Conservation (phyloP, 1,284 basidiomycete genomes). For the Phylloboletellus chloephorus region DNA sequence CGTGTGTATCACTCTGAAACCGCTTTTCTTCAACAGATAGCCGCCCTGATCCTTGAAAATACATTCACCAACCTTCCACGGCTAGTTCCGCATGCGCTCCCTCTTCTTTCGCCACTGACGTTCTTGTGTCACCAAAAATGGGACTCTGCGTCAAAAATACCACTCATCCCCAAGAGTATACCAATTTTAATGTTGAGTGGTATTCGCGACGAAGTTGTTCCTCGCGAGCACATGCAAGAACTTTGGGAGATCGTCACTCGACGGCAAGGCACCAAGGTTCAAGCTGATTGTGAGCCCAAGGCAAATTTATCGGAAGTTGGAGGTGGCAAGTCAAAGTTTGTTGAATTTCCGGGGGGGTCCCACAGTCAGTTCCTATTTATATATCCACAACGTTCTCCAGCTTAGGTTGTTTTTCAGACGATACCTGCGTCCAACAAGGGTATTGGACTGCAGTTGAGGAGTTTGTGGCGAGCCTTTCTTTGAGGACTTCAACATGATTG, state of each 20-base stretch:
- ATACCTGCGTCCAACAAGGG: slow-evolving; percentile 61
- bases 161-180: slow-evolving; percentile 59
- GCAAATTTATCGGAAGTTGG: slow-evolving; percentile 34
- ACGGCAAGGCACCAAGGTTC: slow-evolving; percentile 32
- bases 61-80: slow-evolving; percentile 81
- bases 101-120: slow-evolving; percentile 69
- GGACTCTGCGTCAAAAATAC: slow-evolving; percentile 74
- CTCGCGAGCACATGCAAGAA: slow-evolving; percentile 76
- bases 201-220: slow-evolving; percentile 77
- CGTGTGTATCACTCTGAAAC: not conserved
- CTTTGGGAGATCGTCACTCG: slow-evolving; percentile 62
- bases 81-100: slow-evolving; percentile 79
- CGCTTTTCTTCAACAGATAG: slow-evolving; percentile 41
- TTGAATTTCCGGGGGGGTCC: slow-evolving; percentile 58
- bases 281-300: slow-evolving; percentile 30
- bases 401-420: slow-evolving; percentile 40
- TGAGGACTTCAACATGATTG: slow-evolving; percentile 9
- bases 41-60: slow-evolving; percentile 89
- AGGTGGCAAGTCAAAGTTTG: slow-evolving; percentile 48
- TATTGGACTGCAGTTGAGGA: slow-evolving; percentile 61
- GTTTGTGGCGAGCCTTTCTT: slow-evolving; percentile 44
- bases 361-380: slow-evolving; percentile 53
- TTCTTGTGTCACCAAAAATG: slow-evolving; percentile 90
- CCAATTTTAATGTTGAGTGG: slow-evolving; percentile 90
- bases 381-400: not conserved